Conservation (phyloP, 2,329 filamentous ascomycete genomes). For the Ambrosiella beaveri region DNA sequence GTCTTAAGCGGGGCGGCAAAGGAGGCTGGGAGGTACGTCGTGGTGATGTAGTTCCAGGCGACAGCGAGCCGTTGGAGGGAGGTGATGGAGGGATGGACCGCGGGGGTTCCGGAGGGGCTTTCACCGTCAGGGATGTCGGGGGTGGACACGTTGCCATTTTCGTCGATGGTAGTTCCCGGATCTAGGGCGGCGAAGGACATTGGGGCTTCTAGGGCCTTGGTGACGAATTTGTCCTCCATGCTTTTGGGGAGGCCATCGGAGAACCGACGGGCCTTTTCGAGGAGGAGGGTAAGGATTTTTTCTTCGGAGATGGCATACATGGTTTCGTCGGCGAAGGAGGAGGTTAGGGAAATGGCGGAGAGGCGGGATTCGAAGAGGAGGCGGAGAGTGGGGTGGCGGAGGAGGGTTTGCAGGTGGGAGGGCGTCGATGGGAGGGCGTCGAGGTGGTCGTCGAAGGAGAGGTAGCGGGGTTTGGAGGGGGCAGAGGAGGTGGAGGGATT, state of each 20-base stretch:
- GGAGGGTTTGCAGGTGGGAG: slow-evolving; percentile 40
- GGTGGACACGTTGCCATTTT: slow-evolving; percentile 20
- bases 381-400: slow-evolving; percentile 31
- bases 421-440: slow-evolving; percentile 40
- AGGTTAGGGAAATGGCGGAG: slow-evolving; percentile 56
- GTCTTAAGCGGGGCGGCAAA: slow-evolving; percentile 27
- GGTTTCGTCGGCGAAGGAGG: slow-evolving; percentile 65
- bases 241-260: slow-evolving; percentile 50
- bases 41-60: slow-evolving; percentile 46
- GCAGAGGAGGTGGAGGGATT: slow-evolving; percentile 22
- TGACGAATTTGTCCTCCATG: slow-evolving; percentile 74
- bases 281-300: slow-evolving; percentile 49
- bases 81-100: slow-evolving; percentile 27
- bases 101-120: neutral
- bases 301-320: slow-evolving; percentile 67
- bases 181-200: slow-evolving; percentile 32
- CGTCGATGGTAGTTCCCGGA: slow-evolving; percentile 15
- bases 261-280: slow-evolving; percentile 60
- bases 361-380: slow-evolving; percentile 46
- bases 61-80: slow-evolving; percentile 46
- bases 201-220: slow-evolving; percentile 57
- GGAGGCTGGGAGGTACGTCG: slow-evolving; percentile 37
- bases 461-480: slow-evolving; percentile 41
- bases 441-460: slow-evolving; percentile 54
- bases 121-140: slow-evolving; percentile 19